phyloP scores from a whole-genome alignment of 2,329 filamentous ascomycete species.

The Clonostachys sp. region DNA sequence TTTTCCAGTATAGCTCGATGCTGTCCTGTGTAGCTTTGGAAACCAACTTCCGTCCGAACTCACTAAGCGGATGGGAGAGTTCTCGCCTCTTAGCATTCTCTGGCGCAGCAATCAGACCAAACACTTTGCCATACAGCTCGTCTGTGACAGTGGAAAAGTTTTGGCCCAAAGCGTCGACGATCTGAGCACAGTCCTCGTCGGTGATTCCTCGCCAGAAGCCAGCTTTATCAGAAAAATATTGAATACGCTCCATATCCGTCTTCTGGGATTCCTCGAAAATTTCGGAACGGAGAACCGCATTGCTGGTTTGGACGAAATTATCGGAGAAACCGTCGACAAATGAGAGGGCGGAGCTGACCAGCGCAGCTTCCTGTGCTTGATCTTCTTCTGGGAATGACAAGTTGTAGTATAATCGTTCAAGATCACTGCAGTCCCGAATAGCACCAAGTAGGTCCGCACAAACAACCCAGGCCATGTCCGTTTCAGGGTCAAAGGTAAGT shows the following conservation, averaged over 20 bases:
- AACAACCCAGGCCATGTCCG: slow-evolving; percentile 76
- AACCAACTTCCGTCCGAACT: slow-evolving; percentile 71
- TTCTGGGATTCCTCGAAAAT: slow-evolving; percentile 69
- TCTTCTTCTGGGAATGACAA: slow-evolving; percentile 44
- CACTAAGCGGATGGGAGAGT: slow-evolving; percentile 54
- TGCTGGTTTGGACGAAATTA: slow-evolving; percentile 63
- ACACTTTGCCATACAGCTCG: slow-evolving; percentile 47
- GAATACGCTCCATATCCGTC: slow-evolving; percentile 69
- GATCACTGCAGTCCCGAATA: slow-evolving; percentile 71
- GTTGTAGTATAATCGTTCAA: slow-evolving; percentile 76
- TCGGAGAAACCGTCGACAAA: slow-evolving; percentile 70
- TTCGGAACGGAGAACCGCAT: slow-evolving; percentile 64
- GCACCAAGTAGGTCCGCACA: slow-evolving; percentile 78
- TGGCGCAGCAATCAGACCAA: slow-evolving; percentile 37
- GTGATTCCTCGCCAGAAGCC: slow-evolving; percentile 75
- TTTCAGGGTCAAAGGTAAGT: slow-evolving; percentile 66
- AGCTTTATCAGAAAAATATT: slow-evolving; percentile 72
- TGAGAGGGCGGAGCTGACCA: slow-evolving; percentile 64
- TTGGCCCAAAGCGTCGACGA: slow-evolving; percentile 65
- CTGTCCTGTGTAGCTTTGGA: slow-evolving; percentile 77
- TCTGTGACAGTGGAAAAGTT: slow-evolving; percentile 55
- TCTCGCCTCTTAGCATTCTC: slow-evolving; percentile 40
- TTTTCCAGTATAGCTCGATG: slow-evolving; percentile 64
- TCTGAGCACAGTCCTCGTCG: slow-evolving; percentile 71
- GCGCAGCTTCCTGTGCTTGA: slow-evolving; percentile 48